A percentile compares a stretch with the other conserved stretches of the same genome.
Conservation (phyloP, 805 yeast genomes). For the Yamadazyma ubonensis region DNA sequence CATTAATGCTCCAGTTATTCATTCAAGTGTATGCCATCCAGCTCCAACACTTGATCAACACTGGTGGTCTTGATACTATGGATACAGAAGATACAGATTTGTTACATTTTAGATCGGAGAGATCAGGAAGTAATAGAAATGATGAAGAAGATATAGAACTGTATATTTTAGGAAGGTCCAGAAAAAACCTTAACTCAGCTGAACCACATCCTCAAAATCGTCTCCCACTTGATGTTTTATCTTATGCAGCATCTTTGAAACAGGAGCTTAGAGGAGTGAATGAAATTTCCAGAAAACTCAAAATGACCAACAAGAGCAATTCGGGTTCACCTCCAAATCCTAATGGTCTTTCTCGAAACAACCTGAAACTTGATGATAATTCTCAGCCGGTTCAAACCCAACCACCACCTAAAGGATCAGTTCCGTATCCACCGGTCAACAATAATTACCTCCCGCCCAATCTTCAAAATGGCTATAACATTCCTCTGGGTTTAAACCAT, state of each 20-base stretch:
- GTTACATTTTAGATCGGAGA: slow-evolving; percentile 1
- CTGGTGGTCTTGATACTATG: slow-evolving; percentile 12
- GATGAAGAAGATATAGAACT: slow-evolving; percentile 5
- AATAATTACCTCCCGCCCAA: too few relatives aligned
- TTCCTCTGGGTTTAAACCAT: too few relatives aligned
- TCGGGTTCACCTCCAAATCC: slow-evolving; percentile 5
- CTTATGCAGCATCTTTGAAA: slow-evolving; percentile 41
- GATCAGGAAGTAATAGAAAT: slow-evolving; percentile 5
- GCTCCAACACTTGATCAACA: slow-evolving; percentile 35
- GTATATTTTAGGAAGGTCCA: slow-evolving; percentile 2
- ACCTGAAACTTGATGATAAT: not conserved
- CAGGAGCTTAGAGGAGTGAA: slow-evolving; percentile 10
- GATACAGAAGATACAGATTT: not conserved
- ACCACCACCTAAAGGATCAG: not conserved
- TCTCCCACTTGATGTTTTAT: slow-evolving; percentile 37
- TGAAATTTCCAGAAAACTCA: slow-evolving; percentile 8
- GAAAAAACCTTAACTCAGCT: too few relatives aligned
- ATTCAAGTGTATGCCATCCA: slow-evolving; percentile 62
- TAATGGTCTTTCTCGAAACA: not conserved
- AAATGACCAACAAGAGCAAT: slow-evolving; percentile 4
- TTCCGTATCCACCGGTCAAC: too few relatives aligned
- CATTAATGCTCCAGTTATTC: slow-evolving; percentile 56
- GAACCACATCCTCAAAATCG: not conserved
- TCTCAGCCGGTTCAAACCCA: not conserved
- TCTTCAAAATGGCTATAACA: too few relatives aligned